Percentiles rank a stretch among this genome's conserved stretches.
These are phyloP conservation scores for Pulicaria dysenterica DNA, from an alignment of 129 eudicot species.

Conservation along the genomic window DNA sequence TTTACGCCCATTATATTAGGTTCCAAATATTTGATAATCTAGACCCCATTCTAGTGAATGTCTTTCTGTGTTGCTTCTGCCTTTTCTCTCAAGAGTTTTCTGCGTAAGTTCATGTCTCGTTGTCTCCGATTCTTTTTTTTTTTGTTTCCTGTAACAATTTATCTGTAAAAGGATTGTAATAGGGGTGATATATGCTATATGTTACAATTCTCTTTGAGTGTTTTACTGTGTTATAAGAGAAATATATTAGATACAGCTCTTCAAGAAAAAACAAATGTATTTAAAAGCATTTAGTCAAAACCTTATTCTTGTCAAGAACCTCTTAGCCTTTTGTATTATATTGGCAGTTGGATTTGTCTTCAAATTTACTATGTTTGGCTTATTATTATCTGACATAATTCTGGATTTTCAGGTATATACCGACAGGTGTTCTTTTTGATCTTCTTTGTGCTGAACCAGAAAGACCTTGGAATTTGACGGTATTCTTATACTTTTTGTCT, in stretches of 20 bases:
- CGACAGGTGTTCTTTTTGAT: constrained; percentile 96
- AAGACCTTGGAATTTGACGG: constrained; percentile 97
- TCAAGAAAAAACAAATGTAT: neutral
- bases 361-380: constrained; percentile 3
- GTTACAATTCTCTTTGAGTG: neutral
- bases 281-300: neutral
- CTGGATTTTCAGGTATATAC: constrained; percentile 71
- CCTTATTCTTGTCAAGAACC: neutral
- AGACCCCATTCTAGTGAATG: too few species aligned
- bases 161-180: too few species aligned
- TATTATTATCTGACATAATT: constrained; percentile 17
- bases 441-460: constrained; percentile 98
- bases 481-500: constrained; percentile 31
- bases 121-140: too few species aligned
- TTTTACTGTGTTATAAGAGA: constrained; percentile 7
- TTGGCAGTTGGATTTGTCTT: constrained; percentile 9
- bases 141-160: too few species aligned
- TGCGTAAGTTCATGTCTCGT: too few species aligned
- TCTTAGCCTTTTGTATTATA: constrained; percentile 1
- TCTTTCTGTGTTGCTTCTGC: too few species aligned
- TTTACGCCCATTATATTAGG: neutral
- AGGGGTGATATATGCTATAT: too few species aligned
- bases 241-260: neutral
- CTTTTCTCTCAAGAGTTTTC: too few species aligned
- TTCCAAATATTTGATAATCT: neutral